Evolutionary conservation across 148 eudicot genomes (phyloP).

Genomic region (Mesembryanthemum crystallinum): DNA sequence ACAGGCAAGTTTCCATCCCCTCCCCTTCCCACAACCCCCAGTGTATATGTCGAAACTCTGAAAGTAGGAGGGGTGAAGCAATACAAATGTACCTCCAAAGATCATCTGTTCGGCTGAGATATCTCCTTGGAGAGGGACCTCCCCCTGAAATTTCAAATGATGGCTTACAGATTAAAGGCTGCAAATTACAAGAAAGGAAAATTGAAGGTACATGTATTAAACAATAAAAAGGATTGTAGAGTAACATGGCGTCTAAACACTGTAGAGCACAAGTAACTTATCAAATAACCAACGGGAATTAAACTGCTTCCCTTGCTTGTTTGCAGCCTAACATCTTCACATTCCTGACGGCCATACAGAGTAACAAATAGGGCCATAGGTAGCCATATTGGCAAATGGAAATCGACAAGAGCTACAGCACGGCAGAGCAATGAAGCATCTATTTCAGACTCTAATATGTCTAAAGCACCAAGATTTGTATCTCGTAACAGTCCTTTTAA

Average conservation of each 20-base stretch:
- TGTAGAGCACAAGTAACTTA: background rate
- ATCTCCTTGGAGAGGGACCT: conserved; percentile 94
- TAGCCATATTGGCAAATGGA: too few species aligned
- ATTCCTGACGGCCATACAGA: too few species aligned
- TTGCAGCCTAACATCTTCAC: background rate
- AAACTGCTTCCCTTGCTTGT: background rate
- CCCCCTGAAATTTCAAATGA: conserved; percentile 59
- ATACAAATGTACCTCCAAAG: conserved; percentile 61
- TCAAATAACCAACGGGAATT: too few species aligned
- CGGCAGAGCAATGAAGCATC: background rate
- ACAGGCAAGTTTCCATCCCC: too few species aligned
- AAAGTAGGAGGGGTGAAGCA: too few species aligned
- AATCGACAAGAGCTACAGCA: too few species aligned
- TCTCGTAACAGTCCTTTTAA: too few species aligned
- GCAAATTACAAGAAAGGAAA: conserved; percentile 1
- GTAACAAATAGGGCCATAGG: too few species aligned
- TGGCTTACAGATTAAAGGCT: conserved; percentile 17
- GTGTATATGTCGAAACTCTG: background rate
- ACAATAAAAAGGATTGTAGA: background rate
- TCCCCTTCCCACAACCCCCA: background rate
- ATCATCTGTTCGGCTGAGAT: conserved; percentile 96
- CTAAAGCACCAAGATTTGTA: background rate
- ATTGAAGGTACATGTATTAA: background rate
- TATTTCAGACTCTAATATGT: background rate
- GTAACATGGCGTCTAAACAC: background rate